phyloP scores from a whole-genome alignment of 495 filamentous ascomycete genomes.

The Talaromyces wortmannii region DNA sequence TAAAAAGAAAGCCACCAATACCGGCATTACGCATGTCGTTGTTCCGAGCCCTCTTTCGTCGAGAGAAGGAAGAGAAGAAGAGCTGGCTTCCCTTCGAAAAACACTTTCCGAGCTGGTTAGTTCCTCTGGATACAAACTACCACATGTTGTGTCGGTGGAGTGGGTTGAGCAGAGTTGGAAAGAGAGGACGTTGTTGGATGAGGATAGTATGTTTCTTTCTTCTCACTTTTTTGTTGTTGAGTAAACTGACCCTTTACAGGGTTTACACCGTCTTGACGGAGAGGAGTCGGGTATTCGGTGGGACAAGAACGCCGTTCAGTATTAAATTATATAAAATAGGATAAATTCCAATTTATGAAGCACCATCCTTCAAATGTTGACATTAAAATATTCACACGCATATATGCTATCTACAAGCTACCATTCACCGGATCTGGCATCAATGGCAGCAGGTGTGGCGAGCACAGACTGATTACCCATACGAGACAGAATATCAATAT shows the following conservation, averaged over 20 bases:
- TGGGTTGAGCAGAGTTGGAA: constrained; percentile 82
- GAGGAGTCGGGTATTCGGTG: too few species aligned
- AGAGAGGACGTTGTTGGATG: constrained; percentile 73
- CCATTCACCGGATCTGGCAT: too few species aligned
- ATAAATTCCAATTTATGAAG: too few species aligned
- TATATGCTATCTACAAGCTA: too few species aligned
- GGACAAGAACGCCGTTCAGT: too few species aligned
- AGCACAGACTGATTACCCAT: constrained; percentile 11
- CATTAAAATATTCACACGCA: too few species aligned
- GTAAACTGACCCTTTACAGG: background rate
- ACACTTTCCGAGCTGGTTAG: constrained; percentile 8
- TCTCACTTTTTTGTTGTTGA: background rate
- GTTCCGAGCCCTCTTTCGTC: constrained; percentile 23
- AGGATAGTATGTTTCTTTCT: constrained; percentile 43
- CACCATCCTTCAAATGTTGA: too few species aligned
- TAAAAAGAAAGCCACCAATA: background rate
- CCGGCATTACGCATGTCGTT: constrained; percentile 59
- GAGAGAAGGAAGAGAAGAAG: constrained; percentile 2
- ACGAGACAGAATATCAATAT: constrained; percentile 21
- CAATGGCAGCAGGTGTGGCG: background rate
- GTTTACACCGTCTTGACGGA: background rate
- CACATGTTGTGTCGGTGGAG: constrained; percentile 59
- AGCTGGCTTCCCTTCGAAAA: constrained; percentile 21
- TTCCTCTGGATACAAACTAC: constrained; percentile 37
- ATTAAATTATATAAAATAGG: too few species aligned